phyloP scores from a whole-genome alignment of 2,329 filamentous ascomycete genomes.

The Paramyrothecium sp. region DNA sequence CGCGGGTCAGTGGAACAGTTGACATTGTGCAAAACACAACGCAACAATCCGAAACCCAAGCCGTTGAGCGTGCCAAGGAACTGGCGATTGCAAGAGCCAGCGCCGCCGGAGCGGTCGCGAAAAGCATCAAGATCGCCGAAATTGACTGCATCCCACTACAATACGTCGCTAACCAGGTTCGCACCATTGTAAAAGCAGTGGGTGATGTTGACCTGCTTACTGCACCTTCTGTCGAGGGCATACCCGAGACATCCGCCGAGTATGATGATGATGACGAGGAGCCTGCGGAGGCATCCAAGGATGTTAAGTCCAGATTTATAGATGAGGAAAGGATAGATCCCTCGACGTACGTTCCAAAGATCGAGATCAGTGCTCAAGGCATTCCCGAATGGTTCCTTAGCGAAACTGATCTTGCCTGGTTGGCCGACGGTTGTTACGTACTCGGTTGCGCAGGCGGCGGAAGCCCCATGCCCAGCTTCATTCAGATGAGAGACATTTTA shows the following conservation, averaged over 20 bases:
- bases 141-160: constrained; percentile 48
- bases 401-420: constrained; percentile 51
- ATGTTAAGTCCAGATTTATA: not conserved
- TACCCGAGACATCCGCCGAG: no score
- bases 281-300: not conserved
- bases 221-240: no score
- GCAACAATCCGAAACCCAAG: not conserved
- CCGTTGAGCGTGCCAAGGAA: not conserved
- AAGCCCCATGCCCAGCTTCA: constrained; percentile 43
- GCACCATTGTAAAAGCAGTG: constrained; percentile 53
- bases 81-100: constrained; percentile 9
- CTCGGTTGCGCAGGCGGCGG: constrained; percentile 57
- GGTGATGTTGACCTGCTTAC: constrained; percentile 40
- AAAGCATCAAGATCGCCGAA: constrained; percentile 43
- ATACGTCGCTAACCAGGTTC: constrained; percentile 35
- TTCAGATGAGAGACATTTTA: constrained; percentile 45
- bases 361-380: no score
- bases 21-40: constrained; percentile 31
- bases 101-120: constrained; percentile 31
- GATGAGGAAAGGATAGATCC: no score
- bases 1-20: constrained; percentile 54
- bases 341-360: constrained; percentile 36
- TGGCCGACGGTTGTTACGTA: constrained; percentile 53
- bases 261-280: no score
- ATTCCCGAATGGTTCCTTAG: constrained; percentile 44